These are phyloP conservation scores for Nothophaeocryptopus gaeumannii DNA, from an alignment of 2,329 filamentous ascomycete species.

Conservation along the genomic window DNA sequence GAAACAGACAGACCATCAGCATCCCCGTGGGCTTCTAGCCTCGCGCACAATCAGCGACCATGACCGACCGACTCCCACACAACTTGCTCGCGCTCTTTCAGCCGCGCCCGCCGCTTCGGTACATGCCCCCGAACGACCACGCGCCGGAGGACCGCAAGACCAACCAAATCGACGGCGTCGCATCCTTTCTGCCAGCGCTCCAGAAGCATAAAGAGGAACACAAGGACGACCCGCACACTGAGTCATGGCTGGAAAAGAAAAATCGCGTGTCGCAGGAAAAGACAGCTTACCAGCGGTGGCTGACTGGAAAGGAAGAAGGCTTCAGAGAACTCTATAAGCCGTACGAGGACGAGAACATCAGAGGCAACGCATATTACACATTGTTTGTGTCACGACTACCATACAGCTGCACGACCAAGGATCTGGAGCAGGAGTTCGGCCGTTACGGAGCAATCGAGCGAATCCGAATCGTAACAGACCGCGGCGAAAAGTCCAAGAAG, in stretches of 20 bases:
- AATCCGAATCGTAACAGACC: conserved; percentile 69
- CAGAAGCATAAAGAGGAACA: conserved; percentile 67
- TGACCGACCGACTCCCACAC: conserved; percentile 95
- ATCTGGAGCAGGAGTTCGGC: conserved; percentile 89
- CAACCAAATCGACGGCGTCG: conserved; percentile 68
- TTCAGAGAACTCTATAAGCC: conserved; percentile 71
- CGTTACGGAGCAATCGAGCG: conserved; percentile 92
- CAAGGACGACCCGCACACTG: conserved; percentile 61
- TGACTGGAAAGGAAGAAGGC: conserved; percentile 56
- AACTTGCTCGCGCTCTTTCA: conserved; percentile 93
- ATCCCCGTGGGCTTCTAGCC: conserved; percentile 5
- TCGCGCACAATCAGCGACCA: conserved; percentile 42
- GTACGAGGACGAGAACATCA: conserved; percentile 77
- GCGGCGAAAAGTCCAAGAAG: conserved; percentile 71
- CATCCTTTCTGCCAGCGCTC: conserved; percentile 69
- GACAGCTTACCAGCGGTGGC: conserved; percentile 62
- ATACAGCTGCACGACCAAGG: conserved; percentile 84
- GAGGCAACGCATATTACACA: conserved; percentile 92
- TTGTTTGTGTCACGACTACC: conserved; percentile 86
- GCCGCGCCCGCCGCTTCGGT: conserved; percentile 86
- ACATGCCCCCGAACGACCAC: conserved; percentile 78
- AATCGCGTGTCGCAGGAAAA: conserved; percentile 82
- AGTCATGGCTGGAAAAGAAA: conserved; percentile 87
- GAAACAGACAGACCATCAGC: not conserved
- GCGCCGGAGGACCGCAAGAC: conserved; percentile 80